These are phyloP conservation scores for Cercospora brassicicola DNA, from an alignment of 2,329 filamentous ascomycete genomes.

Conservation along the genomic window DNA sequence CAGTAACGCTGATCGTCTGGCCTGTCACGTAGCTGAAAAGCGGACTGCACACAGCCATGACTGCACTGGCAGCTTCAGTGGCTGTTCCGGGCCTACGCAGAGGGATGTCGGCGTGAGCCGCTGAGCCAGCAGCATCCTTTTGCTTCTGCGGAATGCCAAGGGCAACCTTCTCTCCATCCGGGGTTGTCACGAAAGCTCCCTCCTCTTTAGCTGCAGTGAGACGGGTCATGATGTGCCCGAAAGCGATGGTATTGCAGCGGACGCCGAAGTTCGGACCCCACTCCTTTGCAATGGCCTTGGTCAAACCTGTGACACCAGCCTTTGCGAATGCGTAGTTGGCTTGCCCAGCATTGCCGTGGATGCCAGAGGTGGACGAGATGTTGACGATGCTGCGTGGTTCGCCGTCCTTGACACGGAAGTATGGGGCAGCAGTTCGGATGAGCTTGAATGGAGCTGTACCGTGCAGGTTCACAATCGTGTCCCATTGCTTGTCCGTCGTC, in stretches of 20 bases:
- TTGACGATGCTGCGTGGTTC: slow-evolving; percentile 78
- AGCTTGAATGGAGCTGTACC: slow-evolving; percentile 84
- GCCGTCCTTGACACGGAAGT: slow-evolving; percentile 83
- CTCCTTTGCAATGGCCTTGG: slow-evolving; percentile 86
- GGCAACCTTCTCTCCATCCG: slow-evolving; percentile 72
- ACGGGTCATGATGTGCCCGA: slow-evolving; percentile 77
- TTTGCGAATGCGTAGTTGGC: slow-evolving; percentile 85
- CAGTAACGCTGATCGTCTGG: slow-evolving; percentile 84
- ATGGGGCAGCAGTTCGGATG: slow-evolving; percentile 75
- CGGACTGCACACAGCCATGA: slow-evolving; percentile 78
- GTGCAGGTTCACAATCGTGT: slow-evolving; percentile 81
- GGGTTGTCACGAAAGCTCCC: slow-evolving; percentile 74
- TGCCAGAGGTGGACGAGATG: slow-evolving; percentile 76
- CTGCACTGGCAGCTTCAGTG: slow-evolving; percentile 74
- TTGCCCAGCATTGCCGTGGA: slow-evolving; percentile 88
- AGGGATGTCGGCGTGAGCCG: slow-evolving; percentile 65
- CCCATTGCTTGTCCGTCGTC: slow-evolving; percentile 89
- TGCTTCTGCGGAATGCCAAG: slow-evolving; percentile 71
- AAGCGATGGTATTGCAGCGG: slow-evolving; percentile 78
- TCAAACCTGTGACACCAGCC: slow-evolving; percentile 77
- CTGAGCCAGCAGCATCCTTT: slow-evolving; percentile 40
- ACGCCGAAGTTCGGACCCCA: slow-evolving; percentile 86
- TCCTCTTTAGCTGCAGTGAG: slow-evolving; percentile 82
- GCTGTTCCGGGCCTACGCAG: slow-evolving; percentile 73
- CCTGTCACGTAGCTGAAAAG: slow-evolving; percentile 82